A percentile compares a stretch with the other conserved stretches of the same genome.
These are phyloP conservation scores for Cryptococcus hybrid DNA, from an alignment of 1,284 basidiomycete species.

Conservation along the genomic window DNA sequence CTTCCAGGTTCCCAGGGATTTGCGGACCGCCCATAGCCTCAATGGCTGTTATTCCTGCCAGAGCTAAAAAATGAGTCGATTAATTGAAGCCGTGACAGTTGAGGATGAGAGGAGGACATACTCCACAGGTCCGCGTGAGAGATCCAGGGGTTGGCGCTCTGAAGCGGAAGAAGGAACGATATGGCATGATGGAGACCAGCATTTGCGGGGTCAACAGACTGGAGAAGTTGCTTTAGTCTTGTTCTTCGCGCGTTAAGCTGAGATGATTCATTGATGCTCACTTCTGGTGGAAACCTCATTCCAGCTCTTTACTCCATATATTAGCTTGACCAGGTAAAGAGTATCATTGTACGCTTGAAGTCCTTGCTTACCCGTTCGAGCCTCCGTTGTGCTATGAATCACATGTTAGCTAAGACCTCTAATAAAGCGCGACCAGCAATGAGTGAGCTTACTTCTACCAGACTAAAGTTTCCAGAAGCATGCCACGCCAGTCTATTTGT, in stretches of 20 bases:
- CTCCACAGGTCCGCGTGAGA: constrained; percentile 55
- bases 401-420: constrained; percentile 8
- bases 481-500: constrained; percentile 56
- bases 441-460: constrained; percentile 33
- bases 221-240: no score
- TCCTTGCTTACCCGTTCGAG: constrained; percentile 50
- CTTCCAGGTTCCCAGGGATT: constrained; percentile 55
- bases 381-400: constrained; percentile 53
- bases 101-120: constrained; percentile 14
- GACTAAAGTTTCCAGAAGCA: constrained; percentile 52
- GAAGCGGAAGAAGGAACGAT: constrained; percentile 54
- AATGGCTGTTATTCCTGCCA: constrained; percentile 52
- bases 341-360: not conserved
- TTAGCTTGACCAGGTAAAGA: not conserved
- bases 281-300: constrained; percentile 53
- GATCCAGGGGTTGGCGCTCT: constrained; percentile 56
- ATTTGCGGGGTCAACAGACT: constrained; percentile 48
- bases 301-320: constrained; percentile 31
- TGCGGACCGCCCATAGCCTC: constrained; percentile 55
- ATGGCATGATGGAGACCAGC: constrained; percentile 56
- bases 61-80: constrained; percentile 14
- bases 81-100: not conserved
- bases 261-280: constrained; percentile 1
- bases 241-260: no score
- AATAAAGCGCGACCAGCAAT: not conserved